Percentiles rank a stretch among this genome's conserved stretches.
phyloP scores from a whole-genome alignment of 1,284 basidiomycete genomes.

The Stereum hirsutum region DNA sequence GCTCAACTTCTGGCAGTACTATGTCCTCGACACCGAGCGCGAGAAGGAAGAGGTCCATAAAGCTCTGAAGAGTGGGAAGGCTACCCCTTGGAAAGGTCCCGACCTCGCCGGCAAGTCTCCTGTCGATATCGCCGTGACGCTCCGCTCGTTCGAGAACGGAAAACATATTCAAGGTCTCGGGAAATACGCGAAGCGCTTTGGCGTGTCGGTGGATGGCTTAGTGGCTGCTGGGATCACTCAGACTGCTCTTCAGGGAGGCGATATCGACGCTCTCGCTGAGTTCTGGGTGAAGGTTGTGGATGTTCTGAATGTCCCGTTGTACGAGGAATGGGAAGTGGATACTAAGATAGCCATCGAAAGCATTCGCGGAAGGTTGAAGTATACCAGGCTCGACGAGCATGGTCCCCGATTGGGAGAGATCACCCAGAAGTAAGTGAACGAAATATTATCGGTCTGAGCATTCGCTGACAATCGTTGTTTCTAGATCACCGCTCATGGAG shows the following conservation, averaged over 20 bases:
- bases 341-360: conserved; percentile 65
- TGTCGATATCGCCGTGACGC: conserved; percentile 60
- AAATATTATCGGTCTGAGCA: conserved; percentile 1
- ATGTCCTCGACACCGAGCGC: conserved; percentile 67
- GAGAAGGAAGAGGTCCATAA: conserved; percentile 47
- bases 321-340: conserved; percentile 81
- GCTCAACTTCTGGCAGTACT: conserved; percentile 85
- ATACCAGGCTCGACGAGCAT: conserved; percentile 71
- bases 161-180: conserved; percentile 27
- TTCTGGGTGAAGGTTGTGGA: conserved; percentile 75
- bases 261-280: conserved; percentile 48
- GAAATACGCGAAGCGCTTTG: conserved; percentile 62
- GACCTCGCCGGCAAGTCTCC: conserved; percentile 48
- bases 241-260: conserved; percentile 52
- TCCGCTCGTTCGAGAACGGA: conserved; percentile 17
- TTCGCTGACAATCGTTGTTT: conserved; percentile 2
- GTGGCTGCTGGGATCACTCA: conserved; percentile 63
- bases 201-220: conserved; percentile 50
- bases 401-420: conserved; percentile 86
- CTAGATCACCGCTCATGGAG: conserved; percentile 77
- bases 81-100: conserved; percentile 47
- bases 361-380: conserved; percentile 70
- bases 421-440: conserved; percentile 58
- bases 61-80: conserved; percentile 34
- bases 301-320: conserved; percentile 81